Conservation (phyloP, 345 rosid species). For the Lepidium sativum region DNA sequence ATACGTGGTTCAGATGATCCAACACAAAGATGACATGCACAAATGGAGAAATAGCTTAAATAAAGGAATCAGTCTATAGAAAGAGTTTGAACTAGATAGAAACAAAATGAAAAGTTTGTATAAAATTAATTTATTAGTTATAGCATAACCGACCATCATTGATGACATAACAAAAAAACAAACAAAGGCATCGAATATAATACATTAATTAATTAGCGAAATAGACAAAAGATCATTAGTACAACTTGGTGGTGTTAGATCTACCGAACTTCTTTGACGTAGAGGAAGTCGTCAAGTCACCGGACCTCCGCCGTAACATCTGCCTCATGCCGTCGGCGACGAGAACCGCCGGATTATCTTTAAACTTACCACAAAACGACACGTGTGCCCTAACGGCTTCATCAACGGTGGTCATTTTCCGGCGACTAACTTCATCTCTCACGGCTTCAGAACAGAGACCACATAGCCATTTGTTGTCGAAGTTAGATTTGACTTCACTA, state of each 20-base stretch:
- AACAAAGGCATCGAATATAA: constrained; percentile 10
- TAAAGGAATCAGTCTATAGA: not conserved
- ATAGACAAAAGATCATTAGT: not conserved
- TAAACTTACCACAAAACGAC: constrained; percentile 90
- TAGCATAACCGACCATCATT: constrained; percentile 13
- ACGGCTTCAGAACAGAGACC: constrained; percentile 97
- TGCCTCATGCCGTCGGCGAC: constrained; percentile 96
- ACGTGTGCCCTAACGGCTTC: constrained; percentile 92
- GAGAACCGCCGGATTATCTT: constrained; percentile 74
- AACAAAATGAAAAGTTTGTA: not conserved
- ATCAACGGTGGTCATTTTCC: constrained; percentile 39
- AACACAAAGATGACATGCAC: too few relatives aligned
- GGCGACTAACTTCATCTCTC: constrained; percentile 58
- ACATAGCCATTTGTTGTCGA: constrained; percentile 92
- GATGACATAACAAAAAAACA: not conserved
- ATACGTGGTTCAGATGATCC: too few relatives aligned
- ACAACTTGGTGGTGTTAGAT: constrained; percentile 54
- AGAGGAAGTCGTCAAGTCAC: constrained; percentile 51
- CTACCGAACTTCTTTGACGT: constrained; percentile 66
- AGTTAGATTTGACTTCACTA: constrained; percentile 59
- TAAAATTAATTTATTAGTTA: constrained; percentile 2
- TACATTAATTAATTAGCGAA: constrained; percentile 13
- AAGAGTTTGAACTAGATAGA: not conserved
- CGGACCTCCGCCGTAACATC: constrained; percentile 84
- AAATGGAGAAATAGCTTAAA: not conserved